Evolutionary conservation across 148 eudicot genomes (phyloP).

Genomic region (Fagopyrum homotropicum): DNA sequence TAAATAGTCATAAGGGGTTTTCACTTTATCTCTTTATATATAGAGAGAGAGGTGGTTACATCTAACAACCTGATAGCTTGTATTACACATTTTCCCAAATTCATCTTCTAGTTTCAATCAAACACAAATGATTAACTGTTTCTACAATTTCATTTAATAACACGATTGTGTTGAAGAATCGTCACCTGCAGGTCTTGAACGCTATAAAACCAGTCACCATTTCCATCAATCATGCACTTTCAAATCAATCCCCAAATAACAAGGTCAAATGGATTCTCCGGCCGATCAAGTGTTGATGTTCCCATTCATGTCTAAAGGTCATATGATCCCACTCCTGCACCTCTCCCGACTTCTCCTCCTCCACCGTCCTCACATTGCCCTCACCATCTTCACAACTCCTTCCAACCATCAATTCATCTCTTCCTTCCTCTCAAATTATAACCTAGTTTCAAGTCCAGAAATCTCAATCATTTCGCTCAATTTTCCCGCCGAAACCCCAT

Average conservation of each 20-base stretch:
- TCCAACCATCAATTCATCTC: constrained; percentile 48
- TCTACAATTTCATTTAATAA: too few species aligned
- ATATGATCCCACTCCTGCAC: constrained; percentile 62
- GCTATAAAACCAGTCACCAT: background rate
- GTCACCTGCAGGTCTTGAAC: too few species aligned
- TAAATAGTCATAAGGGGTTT: too few species aligned
- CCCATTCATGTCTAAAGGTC: constrained; percentile 93
- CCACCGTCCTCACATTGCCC: constrained; percentile 24
- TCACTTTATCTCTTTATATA: too few species aligned
- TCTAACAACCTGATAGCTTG: too few species aligned
- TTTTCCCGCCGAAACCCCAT: constrained; percentile 27
- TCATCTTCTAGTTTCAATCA: too few species aligned
- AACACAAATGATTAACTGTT: too few species aligned
- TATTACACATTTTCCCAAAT: too few species aligned
- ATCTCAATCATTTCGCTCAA: constrained; percentile 36
- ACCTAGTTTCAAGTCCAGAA: background rate
- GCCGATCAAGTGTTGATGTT: constrained; percentile 37
- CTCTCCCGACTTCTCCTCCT: constrained; percentile 49
- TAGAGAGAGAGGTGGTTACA: too few species aligned
- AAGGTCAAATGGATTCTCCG: too few species aligned
- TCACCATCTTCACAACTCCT: constrained; percentile 70
- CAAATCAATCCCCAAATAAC: background rate
- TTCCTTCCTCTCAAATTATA: constrained; percentile 21
- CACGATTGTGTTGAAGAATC: too few species aligned
- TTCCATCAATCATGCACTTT: background rate